Conservation (phyloP, 2,329 filamentous ascomycete species). For the Epichloe gansuensis region DNA sequence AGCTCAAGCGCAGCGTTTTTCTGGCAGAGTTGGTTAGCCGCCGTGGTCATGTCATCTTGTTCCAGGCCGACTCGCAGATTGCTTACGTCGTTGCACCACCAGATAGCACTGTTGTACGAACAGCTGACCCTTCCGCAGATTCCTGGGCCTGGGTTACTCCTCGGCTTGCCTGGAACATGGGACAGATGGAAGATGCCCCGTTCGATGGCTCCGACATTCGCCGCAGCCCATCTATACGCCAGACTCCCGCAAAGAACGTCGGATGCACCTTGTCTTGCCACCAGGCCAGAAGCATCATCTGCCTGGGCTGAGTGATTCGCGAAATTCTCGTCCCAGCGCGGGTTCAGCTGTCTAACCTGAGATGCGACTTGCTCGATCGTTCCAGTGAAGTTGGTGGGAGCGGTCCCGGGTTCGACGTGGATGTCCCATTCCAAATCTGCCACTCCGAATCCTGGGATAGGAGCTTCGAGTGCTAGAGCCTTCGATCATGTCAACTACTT, state of each 20-base stretch:
- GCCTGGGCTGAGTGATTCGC: neutral
- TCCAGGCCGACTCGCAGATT: neutral
- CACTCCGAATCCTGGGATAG: neutral
- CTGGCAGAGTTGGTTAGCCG: neutral
- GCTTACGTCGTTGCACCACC: slow-evolving; percentile 5
- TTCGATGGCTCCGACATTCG: no score
- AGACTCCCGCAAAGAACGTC: no score
- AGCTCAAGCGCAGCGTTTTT: neutral
- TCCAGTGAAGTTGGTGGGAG: neutral
- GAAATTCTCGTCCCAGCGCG: neutral
- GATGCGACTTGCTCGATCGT: neutral
- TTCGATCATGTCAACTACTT: neutral
- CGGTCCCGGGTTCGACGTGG: neutral
- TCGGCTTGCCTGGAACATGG: neutral
- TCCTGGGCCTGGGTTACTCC: neutral
- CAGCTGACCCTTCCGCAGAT: slow-evolving; percentile 1
- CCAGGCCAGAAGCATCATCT: neutral
- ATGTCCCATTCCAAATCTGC: neutral
- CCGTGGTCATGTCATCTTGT: neutral
- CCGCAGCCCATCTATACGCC: no score
- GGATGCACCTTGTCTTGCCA: no score
- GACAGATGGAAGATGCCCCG: neutral
- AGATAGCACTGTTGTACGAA: neutral
- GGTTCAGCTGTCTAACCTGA: neutral
- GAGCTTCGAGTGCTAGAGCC: neutral